Evolutionary conservation across 2,329 filamentous ascomycete species (phyloP).

Genomic region (Fusarium sp.): DNA sequence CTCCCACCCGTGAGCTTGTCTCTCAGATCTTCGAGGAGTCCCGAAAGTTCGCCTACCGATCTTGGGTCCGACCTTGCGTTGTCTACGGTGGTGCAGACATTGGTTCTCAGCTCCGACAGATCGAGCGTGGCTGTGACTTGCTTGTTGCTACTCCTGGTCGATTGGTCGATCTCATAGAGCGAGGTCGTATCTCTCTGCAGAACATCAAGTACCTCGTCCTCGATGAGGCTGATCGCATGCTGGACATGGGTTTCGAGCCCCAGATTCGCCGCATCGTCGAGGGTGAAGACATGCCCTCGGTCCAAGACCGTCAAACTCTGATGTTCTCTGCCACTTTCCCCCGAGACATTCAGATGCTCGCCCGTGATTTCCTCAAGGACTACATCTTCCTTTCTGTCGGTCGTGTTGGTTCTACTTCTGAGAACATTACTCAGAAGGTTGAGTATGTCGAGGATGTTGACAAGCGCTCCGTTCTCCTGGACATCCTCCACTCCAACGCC

Average conservation of each 20-base stretch:
- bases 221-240: constrained; percentile 99
- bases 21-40: constrained; percentile 98
- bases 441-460: constrained; percentile 97
- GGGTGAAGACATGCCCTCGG: constrained; percentile 95
- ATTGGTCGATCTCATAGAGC: constrained; percentile 97
- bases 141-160: constrained; percentile 97
- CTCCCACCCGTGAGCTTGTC: constrained; percentile 96
- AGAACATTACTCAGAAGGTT: constrained; percentile 99
- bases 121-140: constrained; percentile 96
- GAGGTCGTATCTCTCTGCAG: constrained; percentile 94
- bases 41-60: constrained; percentile 98
- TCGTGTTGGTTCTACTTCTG: constrained; percentile 98
- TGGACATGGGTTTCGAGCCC: constrained; percentile 99
- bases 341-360: constrained; percentile 98
- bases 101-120: constrained; percentile 96
- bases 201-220: constrained; percentile 99
- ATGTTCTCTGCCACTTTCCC: constrained; percentile 99
- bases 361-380: constrained; percentile 98
- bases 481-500: constrained; percentile 95
- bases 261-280: constrained; percentile 99
- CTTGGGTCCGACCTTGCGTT: constrained; percentile 98
- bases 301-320: constrained; percentile 90
- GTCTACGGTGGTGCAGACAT: constrained; percentile 99
- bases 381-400: constrained; percentile 99
- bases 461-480: constrained; percentile 97